Evolutionary conservation across 1,139 yeast species (phyloP).

Genomic region (Zygosaccharomyces sapae): DNA sequence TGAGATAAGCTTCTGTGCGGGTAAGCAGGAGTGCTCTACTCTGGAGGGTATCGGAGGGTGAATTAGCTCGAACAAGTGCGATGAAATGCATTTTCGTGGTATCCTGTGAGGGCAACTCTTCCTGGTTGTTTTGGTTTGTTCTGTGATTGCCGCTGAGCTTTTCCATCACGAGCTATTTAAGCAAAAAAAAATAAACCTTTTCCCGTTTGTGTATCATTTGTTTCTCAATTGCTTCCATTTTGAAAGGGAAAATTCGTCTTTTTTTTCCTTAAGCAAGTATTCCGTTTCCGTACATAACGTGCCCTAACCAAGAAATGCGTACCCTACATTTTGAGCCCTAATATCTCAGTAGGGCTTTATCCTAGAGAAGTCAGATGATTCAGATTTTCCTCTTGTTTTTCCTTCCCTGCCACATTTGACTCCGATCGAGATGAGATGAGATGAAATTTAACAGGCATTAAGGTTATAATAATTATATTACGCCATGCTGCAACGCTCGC

Average conservation of each 20-base stretch:
- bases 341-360: neutral
- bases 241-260: neutral
- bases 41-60: neutral
- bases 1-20: neutral
- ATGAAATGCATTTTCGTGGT: no score
- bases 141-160: neutral
- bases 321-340: neutral
- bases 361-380: slow-evolving; percentile 1
- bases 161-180: no score
- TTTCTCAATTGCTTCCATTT: slow-evolving; percentile 1
- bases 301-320: neutral
- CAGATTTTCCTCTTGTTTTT: neutral
- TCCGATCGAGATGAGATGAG: slow-evolving; percentile 1
- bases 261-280: neutral
- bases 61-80: no score
- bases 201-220: neutral
- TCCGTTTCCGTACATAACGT: no score
- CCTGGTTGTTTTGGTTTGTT: no score
- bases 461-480: neutral
- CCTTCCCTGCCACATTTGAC: neutral
- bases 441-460: neutral
- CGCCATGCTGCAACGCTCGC: neutral
- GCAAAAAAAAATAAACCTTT: neutral
- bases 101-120: no score
- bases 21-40: neutral